Evolutionary conservation across 768 basidiomycete genomes (phyloP), one percentile per base, ranked within the genome.

Genomic region (Xanthoconium purpureum): DNA sequence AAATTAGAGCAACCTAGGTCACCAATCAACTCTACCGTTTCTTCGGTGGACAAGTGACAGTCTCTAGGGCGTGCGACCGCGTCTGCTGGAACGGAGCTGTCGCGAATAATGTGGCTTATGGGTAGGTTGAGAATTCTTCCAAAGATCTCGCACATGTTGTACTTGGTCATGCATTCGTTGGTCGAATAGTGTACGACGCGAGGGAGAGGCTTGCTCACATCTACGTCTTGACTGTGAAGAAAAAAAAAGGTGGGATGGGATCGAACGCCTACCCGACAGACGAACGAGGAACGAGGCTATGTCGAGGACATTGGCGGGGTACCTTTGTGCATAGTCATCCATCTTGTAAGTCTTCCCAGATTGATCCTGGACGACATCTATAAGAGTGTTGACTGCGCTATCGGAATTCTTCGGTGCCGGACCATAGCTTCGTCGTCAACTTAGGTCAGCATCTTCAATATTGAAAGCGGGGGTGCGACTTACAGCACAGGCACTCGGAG

Each of bases 311-410:
- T 94, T 94, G 28, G 96, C 98, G 0, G 96, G 96, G 73, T 89
- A 96, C 30, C 96, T 82, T 17, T 88, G 91, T 28, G 92, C 94
- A 68, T 86, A 96, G 70, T 96, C 88, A 68, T 99, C 96, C 96
- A 98, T 98, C 71, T 86, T 92, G 77, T 94, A 94, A 36, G 74
- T 76, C 74, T 94, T 94, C 3, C 90, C 91, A 6, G 88, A 89
- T 62, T 89, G 90, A 66, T 95, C 91, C 57, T 84, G 77, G 0
- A 97, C 91, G 35, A 96, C 78, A 68, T 97, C 94, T 30, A 94
- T 71, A 7, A 99, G 79, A 52, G 92, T 78, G 68, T 98, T 98
- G 59, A 98, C 80, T 0, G 96, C 95, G 5, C 86, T 85, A 65
- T 98, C 96, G 5, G 87, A 81, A 65, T 95, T 94, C 57, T 85